phyloP scores from a whole-genome alignment of 306 rosid species.

The Inga laurina region DNA sequence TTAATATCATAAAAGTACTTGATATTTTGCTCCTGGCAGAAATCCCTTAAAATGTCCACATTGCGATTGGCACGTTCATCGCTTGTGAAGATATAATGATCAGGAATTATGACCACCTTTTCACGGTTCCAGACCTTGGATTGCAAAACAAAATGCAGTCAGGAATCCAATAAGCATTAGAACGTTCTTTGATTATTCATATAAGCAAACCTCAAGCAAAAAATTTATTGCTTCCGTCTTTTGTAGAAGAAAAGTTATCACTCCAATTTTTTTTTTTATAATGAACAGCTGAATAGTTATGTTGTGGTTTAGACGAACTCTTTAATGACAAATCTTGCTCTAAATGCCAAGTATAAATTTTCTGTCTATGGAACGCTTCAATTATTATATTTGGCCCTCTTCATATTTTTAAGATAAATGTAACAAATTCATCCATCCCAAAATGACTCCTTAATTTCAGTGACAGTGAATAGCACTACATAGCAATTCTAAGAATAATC shows the following conservation, averaged over 20 bases:
- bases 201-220: not conserved
- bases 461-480: constrained; percentile 1
- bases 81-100: constrained; percentile 87
- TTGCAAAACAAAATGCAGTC: constrained; percentile 21
- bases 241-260: not conserved
- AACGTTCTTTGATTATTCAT: not conserved
- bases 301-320: not conserved
- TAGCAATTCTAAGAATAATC: not conserved
- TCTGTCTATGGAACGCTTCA: not conserved
- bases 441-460: constrained; percentile 11
- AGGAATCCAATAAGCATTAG: constrained; percentile 7
- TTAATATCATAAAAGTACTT: constrained; percentile 95
- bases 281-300: not conserved
- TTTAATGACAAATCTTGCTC: not conserved
- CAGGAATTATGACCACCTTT: constrained; percentile 89
- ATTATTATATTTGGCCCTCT: not conserved
- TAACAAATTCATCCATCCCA: not conserved
- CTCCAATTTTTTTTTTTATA: not conserved
- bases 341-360: not conserved
- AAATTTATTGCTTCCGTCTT: not conserved
- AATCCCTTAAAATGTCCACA: constrained; percentile 90
- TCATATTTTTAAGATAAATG: constrained; percentile 6
- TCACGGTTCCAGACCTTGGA: constrained; percentile 94
- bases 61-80: constrained; percentile 97
- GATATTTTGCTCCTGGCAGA: constrained; percentile 81